Evolutionary conservation across 345 rosid genomes (phyloP), one percentile per base, ranked within the genome.

Genomic region (Ceriops tagal): DNA sequence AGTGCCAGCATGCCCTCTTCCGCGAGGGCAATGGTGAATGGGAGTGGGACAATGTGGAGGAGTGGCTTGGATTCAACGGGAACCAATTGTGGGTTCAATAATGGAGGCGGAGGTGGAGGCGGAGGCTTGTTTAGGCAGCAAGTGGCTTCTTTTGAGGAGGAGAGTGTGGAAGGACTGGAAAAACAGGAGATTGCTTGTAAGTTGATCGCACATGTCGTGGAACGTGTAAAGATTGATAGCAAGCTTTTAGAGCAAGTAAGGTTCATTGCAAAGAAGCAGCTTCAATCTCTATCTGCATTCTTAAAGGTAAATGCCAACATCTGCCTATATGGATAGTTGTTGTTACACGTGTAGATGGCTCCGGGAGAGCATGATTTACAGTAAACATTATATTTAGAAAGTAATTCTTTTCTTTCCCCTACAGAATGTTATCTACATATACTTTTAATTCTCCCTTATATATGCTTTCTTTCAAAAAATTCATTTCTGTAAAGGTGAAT

Each of bases 151-250:
- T 90, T 85, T 31, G 98, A 96, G 82, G 99, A 96, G 53, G 98
- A 89, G 81, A 81, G 88, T 47, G 80, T 88, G 47, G 96, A 89
- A 82, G 85, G 83, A 75, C 82, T 92, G 88, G 98, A 96, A 86
- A 96, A 87, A 83, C 98, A 88, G 62, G 97, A 88, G 78, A 81
- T 92, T 79, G 91, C 93, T 3, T 90, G 79, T 70, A 96, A 90
- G 78, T 82, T 96, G 84, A 87, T 90, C 32, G 76, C 93, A 13
- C 97, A 85, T 72, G 79, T 89, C 59, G 71, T 90, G 84, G 87
- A 81, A 26, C 86, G 81, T 70, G 91, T 81, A 58, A 86, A 77
- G 77, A 77, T 92, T 74, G 93, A 92, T 60, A 67, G 81, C 8
- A 87, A 89, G 72, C 91, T 90, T 76, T 75, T 89, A 84, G 92